phyloP scores from a whole-genome alignment of 345 rosid species.

The Anastatica hierochuntica region DNA sequence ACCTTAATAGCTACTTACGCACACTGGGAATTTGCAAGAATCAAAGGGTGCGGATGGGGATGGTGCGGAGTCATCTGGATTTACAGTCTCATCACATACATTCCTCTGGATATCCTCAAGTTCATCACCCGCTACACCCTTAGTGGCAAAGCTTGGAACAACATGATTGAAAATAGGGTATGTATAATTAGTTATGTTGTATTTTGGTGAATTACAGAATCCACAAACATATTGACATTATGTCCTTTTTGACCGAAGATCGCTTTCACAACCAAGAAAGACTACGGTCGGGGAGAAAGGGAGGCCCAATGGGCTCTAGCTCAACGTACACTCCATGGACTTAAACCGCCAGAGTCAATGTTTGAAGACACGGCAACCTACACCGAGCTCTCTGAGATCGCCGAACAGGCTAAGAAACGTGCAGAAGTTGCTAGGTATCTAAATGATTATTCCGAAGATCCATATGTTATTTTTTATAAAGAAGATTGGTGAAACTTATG shows the following conservation, averaged over 20 bases:
- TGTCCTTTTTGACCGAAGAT: slow-evolving; percentile 24
- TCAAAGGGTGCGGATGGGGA: slow-evolving; percentile 79
- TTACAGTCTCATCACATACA: slow-evolving; percentile 58
- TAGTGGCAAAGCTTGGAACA: slow-evolving; percentile 83
- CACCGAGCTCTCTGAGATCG: slow-evolving; percentile 67
- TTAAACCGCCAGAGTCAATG: slow-evolving; percentile 44
- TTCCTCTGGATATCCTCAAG: slow-evolving; percentile 74
- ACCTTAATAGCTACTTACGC: slow-evolving; percentile 64
- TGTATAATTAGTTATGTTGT: neutral
- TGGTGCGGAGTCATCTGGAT: slow-evolving; percentile 89
- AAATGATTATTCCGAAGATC: too few species aligned
- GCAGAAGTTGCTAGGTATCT: slow-evolving; percentile 87
- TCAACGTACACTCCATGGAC: slow-evolving; percentile 75
- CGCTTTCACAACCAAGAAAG: slow-evolving; percentile 82
- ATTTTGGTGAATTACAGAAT: neutral
- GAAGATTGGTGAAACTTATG: too few species aligned
- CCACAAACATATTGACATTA: neutral
- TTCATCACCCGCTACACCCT: slow-evolving; percentile 51
- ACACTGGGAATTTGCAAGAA: slow-evolving; percentile 54
- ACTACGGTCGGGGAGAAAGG: slow-evolving; percentile 69
- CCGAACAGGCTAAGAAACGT: slow-evolving; percentile 90
- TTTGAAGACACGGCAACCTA: slow-evolving; percentile 48
- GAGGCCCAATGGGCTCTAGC: slow-evolving; percentile 87
- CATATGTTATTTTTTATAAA: too few species aligned
- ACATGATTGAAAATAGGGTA: slow-evolving; percentile 65